Percentiles rank a stretch among this genome's conserved stretches.
Conservation (phyloP, 2,329 filamentous ascomycete genomes). For the Cercospora janseana region DNA sequence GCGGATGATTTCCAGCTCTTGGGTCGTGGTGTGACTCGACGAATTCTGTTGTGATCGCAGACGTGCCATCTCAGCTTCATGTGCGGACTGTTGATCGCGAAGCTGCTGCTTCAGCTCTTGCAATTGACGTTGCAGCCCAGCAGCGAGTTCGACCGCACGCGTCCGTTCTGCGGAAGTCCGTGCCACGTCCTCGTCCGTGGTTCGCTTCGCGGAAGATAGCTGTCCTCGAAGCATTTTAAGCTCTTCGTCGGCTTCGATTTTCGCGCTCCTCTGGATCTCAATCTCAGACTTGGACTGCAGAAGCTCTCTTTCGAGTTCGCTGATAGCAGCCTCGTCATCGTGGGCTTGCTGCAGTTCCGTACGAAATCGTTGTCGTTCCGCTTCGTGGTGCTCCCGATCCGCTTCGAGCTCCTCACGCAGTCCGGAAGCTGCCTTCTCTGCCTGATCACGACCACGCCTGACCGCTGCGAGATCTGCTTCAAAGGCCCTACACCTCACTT, state of each 20-base stretch:
- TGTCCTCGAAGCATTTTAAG: slow-evolving; percentile 18
- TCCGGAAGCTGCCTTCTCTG: slow-evolving; percentile 24
- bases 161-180: slow-evolving; percentile 23
- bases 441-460: slow-evolving; percentile 23
- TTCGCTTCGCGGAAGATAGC: slow-evolving; percentile 19
- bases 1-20: slow-evolving; percentile 23
- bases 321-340: slow-evolving; percentile 21
- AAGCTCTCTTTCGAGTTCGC: slow-evolving; percentile 27
- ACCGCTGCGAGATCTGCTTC: slow-evolving; percentile 29
- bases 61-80: slow-evolving; percentile 26
- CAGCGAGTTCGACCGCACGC: slow-evolving; percentile 26
- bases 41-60: slow-evolving; percentile 21
- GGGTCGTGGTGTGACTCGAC: slow-evolving; percentile 15
- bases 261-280: slow-evolving; percentile 20
- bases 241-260: slow-evolving; percentile 20
- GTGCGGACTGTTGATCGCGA: slow-evolving; percentile 24
- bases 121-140: slow-evolving; percentile 25
- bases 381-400: slow-evolving; percentile 24
- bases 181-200: slow-evolving; percentile 22
- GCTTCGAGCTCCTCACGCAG: slow-evolving; percentile 30
- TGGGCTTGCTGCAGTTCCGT: slow-evolving; percentile 24
- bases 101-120: slow-evolving; percentile 30
- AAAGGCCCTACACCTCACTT: slow-evolving; percentile 20
- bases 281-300: slow-evolving; percentile 25
- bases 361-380: slow-evolving; percentile 26